A percentile compares a stretch with the other conserved stretches of the same genome.
phyloP scores from a whole-genome alignment of 257 asterid species.

The Agastache rugosa region DNA sequence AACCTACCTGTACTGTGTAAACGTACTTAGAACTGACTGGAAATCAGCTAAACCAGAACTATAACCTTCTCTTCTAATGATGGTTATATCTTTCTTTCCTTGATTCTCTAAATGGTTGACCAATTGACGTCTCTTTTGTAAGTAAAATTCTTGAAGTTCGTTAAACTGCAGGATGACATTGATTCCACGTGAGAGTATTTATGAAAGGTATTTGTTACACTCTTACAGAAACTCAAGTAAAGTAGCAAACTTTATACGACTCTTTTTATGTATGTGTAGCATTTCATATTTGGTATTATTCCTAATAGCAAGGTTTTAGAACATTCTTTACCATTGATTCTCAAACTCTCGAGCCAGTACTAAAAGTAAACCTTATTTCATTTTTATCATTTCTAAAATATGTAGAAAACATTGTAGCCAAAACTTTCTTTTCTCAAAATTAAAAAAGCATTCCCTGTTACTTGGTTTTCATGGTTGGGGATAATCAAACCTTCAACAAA shows the following conservation, averaged over 20 bases:
- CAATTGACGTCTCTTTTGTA: conserved; percentile 75
- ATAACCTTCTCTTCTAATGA: conserved; percentile 65
- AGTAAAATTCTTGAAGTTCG: conserved; percentile 85
- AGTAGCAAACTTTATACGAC: background rate
- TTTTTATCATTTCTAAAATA: background rate
- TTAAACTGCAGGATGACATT: conserved; percentile 63
- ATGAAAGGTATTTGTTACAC: conserved; percentile 6
- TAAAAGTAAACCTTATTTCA: background rate
- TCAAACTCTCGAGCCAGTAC: background rate
- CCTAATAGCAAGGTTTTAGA: background rate
- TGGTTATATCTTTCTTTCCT: conserved; percentile 49
- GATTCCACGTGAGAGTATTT: conserved; percentile 31
- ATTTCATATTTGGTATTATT: conserved; percentile 8
- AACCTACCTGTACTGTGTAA: conserved; percentile 78
- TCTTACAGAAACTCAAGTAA: background rate
- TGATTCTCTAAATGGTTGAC: conserved; percentile 46
- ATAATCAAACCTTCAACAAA: conserved; percentile 15
- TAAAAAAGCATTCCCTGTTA: background rate
- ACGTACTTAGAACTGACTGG: conserved; percentile 79
- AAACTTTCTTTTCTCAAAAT: conserved; percentile 6
- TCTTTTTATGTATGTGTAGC: background rate
- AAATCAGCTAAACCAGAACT: conserved; percentile 77
- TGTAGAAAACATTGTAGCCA: background rate
- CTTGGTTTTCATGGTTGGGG: conserved; percentile 10
- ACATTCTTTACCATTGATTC: background rate